Percentiles rank a stretch among this genome's conserved stretches.
phyloP scores from a whole-genome alignment of 1,284 basidiomycete genomes.

The Cryptococcus wingfieldii region DNA sequence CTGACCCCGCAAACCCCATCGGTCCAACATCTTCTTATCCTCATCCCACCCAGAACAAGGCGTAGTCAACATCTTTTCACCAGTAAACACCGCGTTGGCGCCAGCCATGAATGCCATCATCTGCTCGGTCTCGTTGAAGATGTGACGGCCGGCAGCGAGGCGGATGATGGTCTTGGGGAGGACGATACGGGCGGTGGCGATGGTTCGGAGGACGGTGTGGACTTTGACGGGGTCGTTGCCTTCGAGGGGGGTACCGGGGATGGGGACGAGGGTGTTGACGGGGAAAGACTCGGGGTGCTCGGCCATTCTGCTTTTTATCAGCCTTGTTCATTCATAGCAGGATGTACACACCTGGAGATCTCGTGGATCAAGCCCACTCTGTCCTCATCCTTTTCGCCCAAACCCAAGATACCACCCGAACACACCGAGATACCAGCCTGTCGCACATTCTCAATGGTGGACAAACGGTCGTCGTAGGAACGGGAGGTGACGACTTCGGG shows the following conservation, averaged over 20 bases:
- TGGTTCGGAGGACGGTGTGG: constrained; percentile 84
- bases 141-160: constrained; percentile 88
- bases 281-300: constrained; percentile 98
- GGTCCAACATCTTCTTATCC: constrained; percentile 88
- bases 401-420: constrained; percentile 91
- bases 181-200: constrained; percentile 89
- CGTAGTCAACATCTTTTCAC: constrained; percentile 94
- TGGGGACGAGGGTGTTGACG: constrained; percentile 81
- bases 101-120: constrained; percentile 97
- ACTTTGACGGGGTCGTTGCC: constrained; percentile 63
- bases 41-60: constrained; percentile 91
- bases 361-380: constrained; percentile 93
- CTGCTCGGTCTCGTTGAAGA: constrained; percentile 85
- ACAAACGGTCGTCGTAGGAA: constrained; percentile 87
- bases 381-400: constrained; percentile 87
- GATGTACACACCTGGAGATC: constrained; percentile 64
- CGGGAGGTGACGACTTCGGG: constrained; percentile 92
- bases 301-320: constrained; percentile 61
- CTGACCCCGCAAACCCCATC: constrained; percentile 93
- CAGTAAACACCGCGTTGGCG: constrained; percentile 97
- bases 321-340: not conserved
- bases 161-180: constrained; percentile 91
- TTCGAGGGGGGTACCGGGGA: constrained; percentile 58
- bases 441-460: constrained; percentile 83
- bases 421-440: constrained; percentile 96